Evolutionary conservation across 495 filamentous ascomycete species (phyloP), one percentile per base, ranked within the genome.

Genomic region (Penicillium odoratum): DNA sequence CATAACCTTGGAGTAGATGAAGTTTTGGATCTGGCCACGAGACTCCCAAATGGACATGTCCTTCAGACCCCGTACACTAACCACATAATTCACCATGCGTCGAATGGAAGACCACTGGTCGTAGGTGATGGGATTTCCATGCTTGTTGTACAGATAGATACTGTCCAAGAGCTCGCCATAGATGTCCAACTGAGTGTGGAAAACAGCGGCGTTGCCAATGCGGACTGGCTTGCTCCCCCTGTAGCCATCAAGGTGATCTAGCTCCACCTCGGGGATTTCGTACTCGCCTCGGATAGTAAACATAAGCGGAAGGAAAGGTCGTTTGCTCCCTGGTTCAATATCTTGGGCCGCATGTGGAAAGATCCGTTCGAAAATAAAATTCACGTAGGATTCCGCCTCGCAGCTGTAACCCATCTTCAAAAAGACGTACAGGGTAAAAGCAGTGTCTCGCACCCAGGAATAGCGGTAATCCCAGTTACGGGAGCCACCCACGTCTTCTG

Each of bases 31-130:
- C 58, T 84, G 75, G 45, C 86, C 87, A 51, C 87, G 82, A 18
- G 88, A 87, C 66, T 91, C 88, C 88, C 88, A 90, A 63, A 91
- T 90, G 15, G 85, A 88, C 86, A 89, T 89, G 68, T 91, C 88
- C 18, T 85, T 83, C 45, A 86, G 78, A 69, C 72, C 53, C 34
- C 74, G 69, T 33, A 80, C 75, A 18, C 68, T 60, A 40, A 75
- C 64, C n/a, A 80, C 77, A 53, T 77, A 78, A 57, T 79, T 76
- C 10, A 86, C 74, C 67, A 87, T 81, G 49, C 84, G 79, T 21
- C 84, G 78, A 33, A 87, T 79, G 0, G 78, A 67, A 34, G 79
- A 70, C 85, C 88, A 91, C 56, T 85, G 83, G 55, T 91, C 88
- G 77, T 87, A 91, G 40, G 85, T 81, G 53, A 88, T 81, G 2